Base-by-base conservation (phyloP, 1,284 basidiomycete genomes). In the Inonotus hispidus region DNA sequence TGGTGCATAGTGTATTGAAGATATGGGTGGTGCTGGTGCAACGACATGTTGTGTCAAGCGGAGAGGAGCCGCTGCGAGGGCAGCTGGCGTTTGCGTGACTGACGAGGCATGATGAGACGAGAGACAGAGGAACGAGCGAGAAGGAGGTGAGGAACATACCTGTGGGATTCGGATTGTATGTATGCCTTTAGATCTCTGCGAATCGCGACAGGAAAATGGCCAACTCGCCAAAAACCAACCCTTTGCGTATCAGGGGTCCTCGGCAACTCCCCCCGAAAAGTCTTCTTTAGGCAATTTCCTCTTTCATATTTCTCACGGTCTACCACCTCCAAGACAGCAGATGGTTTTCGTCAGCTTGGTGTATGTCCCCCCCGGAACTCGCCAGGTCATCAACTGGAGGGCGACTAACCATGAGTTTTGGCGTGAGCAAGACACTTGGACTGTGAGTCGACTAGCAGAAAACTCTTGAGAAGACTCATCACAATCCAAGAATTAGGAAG, bases 161-260 rank as follows among this genome's bases (percentile, higher is more conserved):
- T 58, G 56, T 58, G 45, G 32, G 37, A 57, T 23, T 46, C 21
- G 45, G 56, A 46, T 45, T 58, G 45, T 56, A 46, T 43, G 54
- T 41, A 41, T 43, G 16, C 41, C 11, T 43, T 43, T 43, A 21
- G 39, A 41, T 57, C 45, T 50, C 32, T 45, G 46, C 46, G 56
- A 37, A 58, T 52, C 50, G n/a, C n/a, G 27, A 49, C 46, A 41
- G 19, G 32, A 58, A 58, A 49, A 58, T 50, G 56, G 37, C 32
- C 4, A 19, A 29, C n/a, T 19, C 46, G 41, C 46, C 55, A 46
- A 35, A 29, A 52, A n/a, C 29, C 23, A 25, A 41, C 29, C 14
- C 41, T 32, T 19, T 45, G 56, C 27, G 56, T 58, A 47, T 58
- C 43, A 58, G 56, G 56, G 56, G 56, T 58, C 56, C 56, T 49